Base-by-base conservation (phyloP, 345 rosid species). In the Arabidopsis arenosa region DNA sequence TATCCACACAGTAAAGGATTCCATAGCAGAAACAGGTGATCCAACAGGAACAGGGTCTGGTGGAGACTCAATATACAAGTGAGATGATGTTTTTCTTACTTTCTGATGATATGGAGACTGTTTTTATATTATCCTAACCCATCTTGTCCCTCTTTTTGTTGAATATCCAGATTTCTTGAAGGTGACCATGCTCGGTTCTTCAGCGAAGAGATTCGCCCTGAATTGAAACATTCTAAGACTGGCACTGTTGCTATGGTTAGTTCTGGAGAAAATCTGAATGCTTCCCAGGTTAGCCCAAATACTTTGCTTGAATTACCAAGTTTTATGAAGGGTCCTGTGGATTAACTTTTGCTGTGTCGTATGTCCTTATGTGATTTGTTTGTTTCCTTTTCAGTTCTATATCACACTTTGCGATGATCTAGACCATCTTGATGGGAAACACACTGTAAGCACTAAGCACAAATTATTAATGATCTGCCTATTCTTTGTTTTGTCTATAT, bases 201-300 rank as follows among this genome's bases (percentile, higher is more conserved):
- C 18, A 37, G 75, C 6, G 97, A 93, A 35, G 97, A 93, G 85
- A 90, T 88, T 80, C 89, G 85, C 80, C 88, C 75, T 18, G 92
- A 93, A 74, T 80, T 91, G 35, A 93, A 90, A 75, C 97, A 93
- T 79, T 73, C 84, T 7, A 90, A 86, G 85, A 87, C 80, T 0
- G 97, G 98, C 52, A 86, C 93, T 33, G 80, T 90, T 81, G 92
- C 97, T 39, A 93, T 93, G 98, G 93, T 96, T 52, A 91, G 94
- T 75, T 94, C 84, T 68, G 97, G 98, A 51, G 92, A 88, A 78
- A 90, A 90, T 84, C 86, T 93, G 49, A 91, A 93, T 86, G 94
- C 98, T 85, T 93, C 97, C 10, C 98, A 91, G 93, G 98, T 89
- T 30, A 73, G 9, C 32, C 11, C 1, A 47, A n/a, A 69, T 49